phyloP scores from a whole-genome alignment of 2,329 filamentous ascomycete species.

The Massarina eburnea region DNA sequence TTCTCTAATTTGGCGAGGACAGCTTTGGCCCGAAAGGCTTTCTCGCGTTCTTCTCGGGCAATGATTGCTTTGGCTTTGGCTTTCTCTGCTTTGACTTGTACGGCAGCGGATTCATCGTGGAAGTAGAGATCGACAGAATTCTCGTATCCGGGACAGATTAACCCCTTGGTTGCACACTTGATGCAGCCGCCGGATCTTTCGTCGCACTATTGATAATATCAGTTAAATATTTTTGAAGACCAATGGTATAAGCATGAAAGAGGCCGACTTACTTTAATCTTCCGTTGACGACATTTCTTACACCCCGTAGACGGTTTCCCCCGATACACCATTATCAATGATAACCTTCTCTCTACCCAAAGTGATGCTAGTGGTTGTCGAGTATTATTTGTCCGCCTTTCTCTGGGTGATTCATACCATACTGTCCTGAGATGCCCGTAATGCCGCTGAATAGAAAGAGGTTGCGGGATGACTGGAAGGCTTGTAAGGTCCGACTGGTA shows the following conservation, averaged over 20 bases:
- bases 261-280: slow-evolving; percentile 39
- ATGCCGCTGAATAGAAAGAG: not conserved
- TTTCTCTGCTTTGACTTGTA: slow-evolving; percentile 28
- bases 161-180: slow-evolving; percentile 26
- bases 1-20: slow-evolving; percentile 9
- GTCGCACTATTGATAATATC: slow-evolving; percentile 26
- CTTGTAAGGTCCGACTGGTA: not conserved
- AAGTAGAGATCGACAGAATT: slow-evolving; percentile 31
- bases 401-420: not conserved
- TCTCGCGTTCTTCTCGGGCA: slow-evolving; percentile 18
- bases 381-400: not conserved
- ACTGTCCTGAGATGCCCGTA: not conserved
- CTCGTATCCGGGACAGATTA: slow-evolving; percentile 36
- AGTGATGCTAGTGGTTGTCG: no score
- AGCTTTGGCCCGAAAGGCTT: slow-evolving; percentile 2
- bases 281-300: slow-evolving; percentile 43
- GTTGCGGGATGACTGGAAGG: not conserved
- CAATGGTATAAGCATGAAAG: not conserved
- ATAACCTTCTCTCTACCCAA: not conserved
- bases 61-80: slow-evolving; percentile 35
- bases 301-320: slow-evolving; percentile 38
- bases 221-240: not conserved
- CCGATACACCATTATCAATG: slow-evolving; percentile 33
- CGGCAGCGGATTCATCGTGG: slow-evolving; percentile 33
- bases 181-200: slow-evolving; percentile 29